Evolutionary conservation across 2,329 filamentous ascomycete genomes (phyloP).

Genomic region (Pyrenophora tritici-repentis): DNA sequence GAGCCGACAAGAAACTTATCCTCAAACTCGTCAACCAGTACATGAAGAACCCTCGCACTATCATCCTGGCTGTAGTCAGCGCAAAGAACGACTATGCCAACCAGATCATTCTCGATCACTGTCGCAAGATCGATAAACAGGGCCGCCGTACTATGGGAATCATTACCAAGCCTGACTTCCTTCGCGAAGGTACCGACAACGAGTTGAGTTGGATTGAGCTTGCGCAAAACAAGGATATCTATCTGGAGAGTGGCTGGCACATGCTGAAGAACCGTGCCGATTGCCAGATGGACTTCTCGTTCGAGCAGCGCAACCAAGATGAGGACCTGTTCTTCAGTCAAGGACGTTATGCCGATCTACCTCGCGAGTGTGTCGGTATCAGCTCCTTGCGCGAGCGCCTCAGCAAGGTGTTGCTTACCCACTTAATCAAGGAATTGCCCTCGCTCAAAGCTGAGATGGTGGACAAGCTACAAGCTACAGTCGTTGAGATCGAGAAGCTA

Average conservation of each 20-base stretch:
- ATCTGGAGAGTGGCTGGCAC: slow-evolving; percentile 58
- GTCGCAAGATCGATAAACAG: slow-evolving; percentile 52
- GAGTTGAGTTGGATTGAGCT: slow-evolving; percentile 50
- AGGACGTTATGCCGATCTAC: slow-evolving; percentile 35
- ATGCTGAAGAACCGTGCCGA: slow-evolving; percentile 57
- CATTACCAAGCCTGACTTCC: slow-evolving; percentile 62
- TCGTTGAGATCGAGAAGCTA: slow-evolving; percentile 50
- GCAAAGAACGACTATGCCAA: slow-evolving; percentile 57
- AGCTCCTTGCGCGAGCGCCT: slow-evolving; percentile 55
- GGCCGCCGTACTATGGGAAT: slow-evolving; percentile 60
- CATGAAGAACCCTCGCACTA: slow-evolving; percentile 35
- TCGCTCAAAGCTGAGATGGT: slow-evolving; percentile 39
- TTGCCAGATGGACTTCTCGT: slow-evolving; percentile 41
- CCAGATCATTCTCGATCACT: slow-evolving; percentile 61
- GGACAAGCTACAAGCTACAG: slow-evolving; percentile 31
- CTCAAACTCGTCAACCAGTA: slow-evolving; percentile 30
- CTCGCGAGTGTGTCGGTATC: slow-evolving; percentile 52
- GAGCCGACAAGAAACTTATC: slow-evolving; percentile 32
- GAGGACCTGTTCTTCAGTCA: slow-evolving; percentile 46
- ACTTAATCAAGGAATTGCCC: slow-evolving; percentile 46
- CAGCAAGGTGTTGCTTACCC: slow-evolving; percentile 54
- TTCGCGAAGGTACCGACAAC: slow-evolving; percentile 50
- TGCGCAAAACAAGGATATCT: slow-evolving; percentile 48
- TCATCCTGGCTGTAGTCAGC: slow-evolving; percentile 43
- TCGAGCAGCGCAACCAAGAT: slow-evolving; percentile 48